These are phyloP conservation scores for Globisporangium megalacanthum DNA, from an alignment of 352 stramenopile species.

Conservation along the genomic window DNA sequence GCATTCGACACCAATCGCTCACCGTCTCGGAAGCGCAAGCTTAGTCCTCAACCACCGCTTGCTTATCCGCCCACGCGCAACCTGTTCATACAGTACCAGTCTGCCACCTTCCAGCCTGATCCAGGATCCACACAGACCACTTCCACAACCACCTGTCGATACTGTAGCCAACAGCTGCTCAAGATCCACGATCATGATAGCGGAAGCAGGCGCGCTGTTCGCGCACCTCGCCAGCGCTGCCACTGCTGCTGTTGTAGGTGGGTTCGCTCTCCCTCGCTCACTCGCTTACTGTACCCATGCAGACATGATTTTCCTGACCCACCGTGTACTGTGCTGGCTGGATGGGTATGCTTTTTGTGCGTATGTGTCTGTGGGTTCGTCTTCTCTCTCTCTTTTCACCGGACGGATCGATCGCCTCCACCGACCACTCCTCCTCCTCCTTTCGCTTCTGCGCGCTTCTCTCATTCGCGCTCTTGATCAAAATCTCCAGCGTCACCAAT, in stretches of 20 bases:
- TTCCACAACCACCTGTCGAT: too few relatives aligned
- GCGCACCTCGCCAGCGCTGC: not conserved
- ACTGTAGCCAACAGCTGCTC: too few relatives aligned
- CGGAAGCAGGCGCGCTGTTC: slow-evolving; percentile 1
- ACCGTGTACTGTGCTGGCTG: too few relatives aligned
- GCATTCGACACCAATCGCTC: not conserved
- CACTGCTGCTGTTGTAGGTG: not conserved
- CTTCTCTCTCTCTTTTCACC: too few relatives aligned
- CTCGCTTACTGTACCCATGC: not conserved
- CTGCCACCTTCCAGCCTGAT: not conserved
- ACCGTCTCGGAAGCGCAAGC: too few relatives aligned
- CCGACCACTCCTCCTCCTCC: too few relatives aligned
- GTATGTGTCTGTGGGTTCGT: too few relatives aligned
- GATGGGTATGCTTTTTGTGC: too few relatives aligned
- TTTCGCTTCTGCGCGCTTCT: too few relatives aligned
- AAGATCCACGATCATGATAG: not conserved
- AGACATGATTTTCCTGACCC: slow-evolving; percentile 2
- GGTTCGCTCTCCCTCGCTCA: not conserved
- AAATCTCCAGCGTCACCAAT: too few relatives aligned
- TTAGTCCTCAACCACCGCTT: not conserved
- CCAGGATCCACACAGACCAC: not conserved
- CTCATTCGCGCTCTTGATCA: too few relatives aligned
- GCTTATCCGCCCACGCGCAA: not conserved
- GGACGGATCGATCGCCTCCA: too few relatives aligned
- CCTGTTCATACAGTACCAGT: not conserved